These are phyloP conservation scores for Sordariomycetes sp. DNA, from an alignment of 2,329 filamentous ascomycete species.

Conservation along the genomic window DNA sequence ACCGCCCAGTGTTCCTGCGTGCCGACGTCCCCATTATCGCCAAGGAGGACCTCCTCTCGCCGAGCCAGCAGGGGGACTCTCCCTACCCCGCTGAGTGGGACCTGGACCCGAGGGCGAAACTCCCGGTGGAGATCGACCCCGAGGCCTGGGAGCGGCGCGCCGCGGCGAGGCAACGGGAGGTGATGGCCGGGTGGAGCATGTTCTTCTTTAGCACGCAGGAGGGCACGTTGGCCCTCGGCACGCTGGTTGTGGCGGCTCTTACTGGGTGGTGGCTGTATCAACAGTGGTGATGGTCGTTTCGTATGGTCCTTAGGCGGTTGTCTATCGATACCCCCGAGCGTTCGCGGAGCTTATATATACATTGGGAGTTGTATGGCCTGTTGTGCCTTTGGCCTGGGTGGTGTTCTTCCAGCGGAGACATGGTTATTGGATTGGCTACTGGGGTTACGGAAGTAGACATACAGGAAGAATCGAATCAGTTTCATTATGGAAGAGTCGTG, in stretches of 20 bases:
- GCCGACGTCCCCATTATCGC: constrained; percentile 52
- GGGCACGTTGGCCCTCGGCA: constrained; percentile 30
- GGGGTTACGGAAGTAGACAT: background rate
- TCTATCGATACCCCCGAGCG: background rate
- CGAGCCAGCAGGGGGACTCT: constrained; percentile 10
- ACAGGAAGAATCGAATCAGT: background rate
- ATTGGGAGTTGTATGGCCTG: background rate
- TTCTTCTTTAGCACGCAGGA: constrained; percentile 42
- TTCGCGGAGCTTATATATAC: background rate
- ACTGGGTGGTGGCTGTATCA: constrained; percentile 2
- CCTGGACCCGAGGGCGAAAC: constrained; percentile 28
- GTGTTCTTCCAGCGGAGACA: background rate
- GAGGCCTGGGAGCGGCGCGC: constrained; percentile 42
- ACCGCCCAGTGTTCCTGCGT: constrained; percentile 71
- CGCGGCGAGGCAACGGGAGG: constrained; percentile 32
- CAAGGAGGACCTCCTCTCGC: constrained; percentile 25
- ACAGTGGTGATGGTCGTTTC: background rate
- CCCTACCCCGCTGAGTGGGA: constrained; percentile 14
- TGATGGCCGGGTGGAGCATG: constrained; percentile 42
- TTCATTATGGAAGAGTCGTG: too few relatives aligned
- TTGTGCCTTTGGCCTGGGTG: background rate
- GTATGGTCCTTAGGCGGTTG: background rate
- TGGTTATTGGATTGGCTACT: background rate
- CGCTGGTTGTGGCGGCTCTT: background rate
- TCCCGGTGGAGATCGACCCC: constrained; percentile 42